A percentile compares a stretch with the other conserved stretches of the same genome.
phyloP scores from a whole-genome alignment of 2,329 filamentous ascomycete genomes.

The Ascochyta rabiei region DNA sequence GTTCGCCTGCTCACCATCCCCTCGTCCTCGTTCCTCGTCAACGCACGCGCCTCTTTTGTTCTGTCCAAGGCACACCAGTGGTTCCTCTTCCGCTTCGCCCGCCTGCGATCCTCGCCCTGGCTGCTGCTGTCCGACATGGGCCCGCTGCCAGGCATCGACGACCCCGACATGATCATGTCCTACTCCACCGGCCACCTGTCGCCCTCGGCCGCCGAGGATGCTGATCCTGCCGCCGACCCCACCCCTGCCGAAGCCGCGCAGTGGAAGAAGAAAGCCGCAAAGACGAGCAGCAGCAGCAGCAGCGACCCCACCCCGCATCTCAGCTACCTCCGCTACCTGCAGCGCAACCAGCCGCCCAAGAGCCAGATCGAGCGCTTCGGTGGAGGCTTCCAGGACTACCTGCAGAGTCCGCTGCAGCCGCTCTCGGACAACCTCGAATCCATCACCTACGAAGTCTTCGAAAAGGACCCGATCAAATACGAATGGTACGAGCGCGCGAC shows the following conservation, averaged over 20 bases:
- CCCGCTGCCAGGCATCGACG: slow-evolving; percentile 57
- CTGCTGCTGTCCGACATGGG: slow-evolving; percentile 65
- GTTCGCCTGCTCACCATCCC: slow-evolving; percentile 62
- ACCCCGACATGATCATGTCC: slow-evolving; percentile 46
- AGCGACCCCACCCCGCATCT: slow-evolving; percentile 68
- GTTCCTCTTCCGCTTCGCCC: slow-evolving; percentile 63
- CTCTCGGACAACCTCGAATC: slow-evolving; percentile 96
- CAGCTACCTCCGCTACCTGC: slow-evolving; percentile 82
- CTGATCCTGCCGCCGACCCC: slow-evolving; percentile 55
- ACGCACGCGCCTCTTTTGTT: slow-evolving; percentile 64
- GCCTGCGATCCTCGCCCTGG: slow-evolving; percentile 64
- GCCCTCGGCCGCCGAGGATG: slow-evolving; percentile 53
- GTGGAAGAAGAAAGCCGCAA: slow-evolving; percentile 40
- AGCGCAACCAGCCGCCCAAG: slow-evolving; percentile 75
- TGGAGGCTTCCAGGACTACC: slow-evolving; percentile 84
- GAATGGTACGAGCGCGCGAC: slow-evolving; percentile 91
- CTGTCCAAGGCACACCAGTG: slow-evolving; percentile 64
- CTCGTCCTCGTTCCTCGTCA: slow-evolving; percentile 61
- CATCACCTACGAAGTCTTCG: slow-evolving; percentile 97
- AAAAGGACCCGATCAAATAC: slow-evolving; percentile 98
- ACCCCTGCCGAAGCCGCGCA: slow-evolving; percentile 71
- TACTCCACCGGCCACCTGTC: slow-evolving; percentile 46
- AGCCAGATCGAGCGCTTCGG: slow-evolving; percentile 70
- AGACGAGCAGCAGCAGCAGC: slow-evolving; percentile 55
- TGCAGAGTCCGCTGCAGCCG: slow-evolving; percentile 93